Evolutionary conservation across 2,329 filamentous ascomycete species (phyloP).

Genomic region (Coniochaeta sp.): DNA sequence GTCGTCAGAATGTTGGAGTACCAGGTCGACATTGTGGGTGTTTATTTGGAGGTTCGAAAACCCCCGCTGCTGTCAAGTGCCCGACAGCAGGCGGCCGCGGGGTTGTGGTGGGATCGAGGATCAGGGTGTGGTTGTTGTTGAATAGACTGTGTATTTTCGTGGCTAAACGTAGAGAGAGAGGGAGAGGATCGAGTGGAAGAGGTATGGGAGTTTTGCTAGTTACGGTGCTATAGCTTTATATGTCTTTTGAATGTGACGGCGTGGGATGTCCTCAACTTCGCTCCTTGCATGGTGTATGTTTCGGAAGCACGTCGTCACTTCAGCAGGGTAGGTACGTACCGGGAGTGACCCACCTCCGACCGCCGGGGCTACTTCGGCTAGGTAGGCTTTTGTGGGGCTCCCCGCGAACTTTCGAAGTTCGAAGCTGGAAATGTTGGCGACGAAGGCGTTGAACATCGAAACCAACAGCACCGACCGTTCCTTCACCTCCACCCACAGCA

Average conservation of each 20-base stretch:
- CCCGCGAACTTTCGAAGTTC: neutral
- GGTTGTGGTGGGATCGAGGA: neutral
- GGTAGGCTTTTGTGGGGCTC: neutral
- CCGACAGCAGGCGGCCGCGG: neutral
- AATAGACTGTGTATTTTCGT: neutral
- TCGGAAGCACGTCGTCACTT: neutral
- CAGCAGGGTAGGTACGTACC: slow-evolving; percentile 1
- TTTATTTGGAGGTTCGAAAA: neutral
- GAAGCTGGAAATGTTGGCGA: neutral
- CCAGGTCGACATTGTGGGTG: slow-evolving; percentile 65
- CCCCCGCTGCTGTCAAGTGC: neutral
- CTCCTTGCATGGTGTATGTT: neutral
- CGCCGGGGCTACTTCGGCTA: neutral
- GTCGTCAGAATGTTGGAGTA: slow-evolving; percentile 66
- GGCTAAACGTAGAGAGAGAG: neutral
- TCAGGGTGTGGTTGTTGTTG: neutral
- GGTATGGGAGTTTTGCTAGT: neutral
- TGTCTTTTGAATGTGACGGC: neutral
- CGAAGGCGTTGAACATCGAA: neutral
- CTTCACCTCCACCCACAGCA: neutral
- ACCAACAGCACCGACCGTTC: neutral
- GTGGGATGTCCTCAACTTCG: neutral
- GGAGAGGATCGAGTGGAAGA: neutral
- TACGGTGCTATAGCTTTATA: too few relatives aligned
- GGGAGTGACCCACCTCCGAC: neutral